phyloP scores from a whole-genome alignment of 176 grass and related monocot genomes.

The Carex cristatella region DNA sequence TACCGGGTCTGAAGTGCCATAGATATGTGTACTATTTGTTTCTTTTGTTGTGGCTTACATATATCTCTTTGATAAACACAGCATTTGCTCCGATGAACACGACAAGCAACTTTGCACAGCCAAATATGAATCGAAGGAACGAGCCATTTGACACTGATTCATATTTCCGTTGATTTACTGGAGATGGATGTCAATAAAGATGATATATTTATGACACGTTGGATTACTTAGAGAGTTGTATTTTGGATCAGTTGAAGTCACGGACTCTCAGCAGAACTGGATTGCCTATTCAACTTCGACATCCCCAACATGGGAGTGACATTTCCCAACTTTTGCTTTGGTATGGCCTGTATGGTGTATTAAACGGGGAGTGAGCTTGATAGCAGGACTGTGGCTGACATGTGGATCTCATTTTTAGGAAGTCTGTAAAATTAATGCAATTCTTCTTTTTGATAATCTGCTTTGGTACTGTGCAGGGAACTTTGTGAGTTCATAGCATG shows the following conservation, averaged over 20 bases:
- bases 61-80: neutral
- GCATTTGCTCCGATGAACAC: slow-evolving; percentile 44
- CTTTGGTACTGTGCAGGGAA: neutral
- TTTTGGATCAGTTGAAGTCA: neutral
- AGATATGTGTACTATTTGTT: neutral
- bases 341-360: neutral
- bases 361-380: neutral
- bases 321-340: neutral
- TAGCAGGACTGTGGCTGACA: neutral
- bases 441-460: neutral
- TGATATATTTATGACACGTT: neutral
- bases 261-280: neutral
- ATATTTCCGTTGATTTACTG: slow-evolving; percentile 25
- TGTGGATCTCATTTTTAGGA: neutral
- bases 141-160: slow-evolving; percentile 28
- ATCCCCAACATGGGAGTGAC: neutral
- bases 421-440: neutral
- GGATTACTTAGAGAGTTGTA: neutral
- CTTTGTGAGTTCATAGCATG: neutral
- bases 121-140: slow-evolving; percentile 19
- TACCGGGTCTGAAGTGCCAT: neutral
- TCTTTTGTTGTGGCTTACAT: neutral
- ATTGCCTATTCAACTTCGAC: neutral
- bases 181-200: slow-evolving; percentile 2
- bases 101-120: neutral